These are phyloP conservation scores for Brettanomyces anomalus DNA, from an alignment of 805 yeast species.

Conservation along the genomic window DNA sequence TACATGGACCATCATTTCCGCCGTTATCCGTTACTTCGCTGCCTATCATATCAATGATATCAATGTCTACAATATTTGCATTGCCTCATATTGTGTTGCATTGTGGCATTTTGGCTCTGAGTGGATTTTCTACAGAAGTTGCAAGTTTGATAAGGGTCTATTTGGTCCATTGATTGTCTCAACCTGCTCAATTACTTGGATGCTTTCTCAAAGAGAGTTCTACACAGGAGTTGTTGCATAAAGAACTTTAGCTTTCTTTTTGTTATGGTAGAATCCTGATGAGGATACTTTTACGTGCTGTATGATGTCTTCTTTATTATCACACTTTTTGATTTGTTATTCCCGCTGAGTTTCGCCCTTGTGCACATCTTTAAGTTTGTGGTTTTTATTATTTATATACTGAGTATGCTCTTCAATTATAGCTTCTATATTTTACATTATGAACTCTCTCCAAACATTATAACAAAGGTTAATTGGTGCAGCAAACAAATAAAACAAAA, in stretches of 20 bases:
- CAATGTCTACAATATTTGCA: conserved; percentile 68
- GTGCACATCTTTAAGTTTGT: too few relatives aligned
- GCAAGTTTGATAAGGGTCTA: conserved; percentile 80
- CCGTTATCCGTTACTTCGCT: conserved; percentile 79
- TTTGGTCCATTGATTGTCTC: conserved; percentile 84
- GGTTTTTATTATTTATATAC: too few relatives aligned
- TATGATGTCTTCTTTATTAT: too few relatives aligned
- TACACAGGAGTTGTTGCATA: conserved; percentile 27
- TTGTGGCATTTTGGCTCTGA: conserved; percentile 76
- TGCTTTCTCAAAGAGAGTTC: conserved; percentile 60
- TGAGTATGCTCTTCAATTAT: too few relatives aligned
- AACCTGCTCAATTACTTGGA: conserved; percentile 69
- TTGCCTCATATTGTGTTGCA: conserved; percentile 77
- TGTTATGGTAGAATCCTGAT: too few relatives aligned
- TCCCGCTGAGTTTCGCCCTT: too few relatives aligned
- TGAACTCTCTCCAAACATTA: too few relatives aligned
- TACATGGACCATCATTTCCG: conserved; percentile 89
- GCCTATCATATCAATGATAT: conserved; percentile 66
- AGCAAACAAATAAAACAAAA: not conserved
- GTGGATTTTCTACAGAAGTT: conserved; percentile 71
- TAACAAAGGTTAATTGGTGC: too few relatives aligned
- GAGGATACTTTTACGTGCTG: too few relatives aligned
- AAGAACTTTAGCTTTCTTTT: not conserved
- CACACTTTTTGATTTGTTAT: too few relatives aligned
- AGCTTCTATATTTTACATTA: too few relatives aligned